Evolutionary conservation across 768 basidiomycete genomes (phyloP), one percentile per base, ranked within the genome.

Genomic region (Tulasnella sp.): DNA sequence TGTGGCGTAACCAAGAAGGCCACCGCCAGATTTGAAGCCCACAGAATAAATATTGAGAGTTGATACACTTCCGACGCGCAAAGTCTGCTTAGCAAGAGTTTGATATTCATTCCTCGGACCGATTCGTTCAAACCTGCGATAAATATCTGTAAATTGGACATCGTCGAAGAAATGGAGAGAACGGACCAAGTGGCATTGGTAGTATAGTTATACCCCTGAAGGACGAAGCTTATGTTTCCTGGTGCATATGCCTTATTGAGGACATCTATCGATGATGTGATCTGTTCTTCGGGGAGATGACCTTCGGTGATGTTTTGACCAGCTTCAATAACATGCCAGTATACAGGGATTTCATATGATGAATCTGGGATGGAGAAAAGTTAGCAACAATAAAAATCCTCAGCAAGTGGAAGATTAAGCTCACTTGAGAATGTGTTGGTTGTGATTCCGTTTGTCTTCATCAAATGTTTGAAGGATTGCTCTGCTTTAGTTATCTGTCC

Each of bases 21-120:
- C 60, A 31, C 19, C 39, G 63, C 62, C 66, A 22, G 34, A 20
- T 27, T 3, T 46, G 53, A 44, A 56, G 5, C 56, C 53, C 13
- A 55, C 48, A 8, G 68, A 64, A 59, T 68, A 71, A 32, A 71
- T 55, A 53, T 70, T 71, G 43, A 72, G 59, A 12, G 40, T 53
- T 19, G 39, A 19, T 9, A 49, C 43, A 28, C 58, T 62, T 28
- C 62, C 62, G 16, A 43, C 61, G 53, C 67, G 65, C 49, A 72
- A 67, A 15, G 65, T 48, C 3, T 34, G 54, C 53, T 70, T 66
- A 67, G 69, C 68, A 27, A 62, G 59, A 24, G 56, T 57, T 50
- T 67, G 64, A 51, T 62, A 59, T 35, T 55, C 64, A 58, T 61
- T 57, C 42, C 53, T 33, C 15, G 59, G 59, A 20, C 54, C 61